Evolutionary conservation across 768 basidiomycete genomes (phyloP).

Genomic region (Porphyrellus cyaneotinctus): DNA sequence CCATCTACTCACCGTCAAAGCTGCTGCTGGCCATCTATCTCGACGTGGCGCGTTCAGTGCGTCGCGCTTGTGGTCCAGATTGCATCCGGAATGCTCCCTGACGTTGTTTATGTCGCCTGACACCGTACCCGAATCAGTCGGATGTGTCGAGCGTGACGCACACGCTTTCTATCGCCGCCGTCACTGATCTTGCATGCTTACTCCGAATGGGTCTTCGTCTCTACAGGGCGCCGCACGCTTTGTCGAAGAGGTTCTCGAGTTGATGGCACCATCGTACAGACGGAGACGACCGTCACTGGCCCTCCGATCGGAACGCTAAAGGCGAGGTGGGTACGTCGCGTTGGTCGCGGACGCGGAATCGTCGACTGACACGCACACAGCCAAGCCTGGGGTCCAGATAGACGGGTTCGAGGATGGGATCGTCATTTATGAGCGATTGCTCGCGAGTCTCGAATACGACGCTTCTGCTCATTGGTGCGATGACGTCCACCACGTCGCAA

Average conservation of each 20-base stretch:
- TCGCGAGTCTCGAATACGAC: constrained; percentile 57
- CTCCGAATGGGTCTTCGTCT: constrained; percentile 89
- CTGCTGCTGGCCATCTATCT: no score
- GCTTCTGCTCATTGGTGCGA: constrained; percentile 92
- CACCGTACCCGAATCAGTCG: constrained; percentile 68
- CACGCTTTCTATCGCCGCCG: constrained; percentile 93
- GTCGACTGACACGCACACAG: constrained; percentile 35
- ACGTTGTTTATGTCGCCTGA: no score
- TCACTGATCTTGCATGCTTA: constrained; percentile 95
- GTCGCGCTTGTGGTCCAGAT: no score
- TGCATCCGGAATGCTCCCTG: no score
- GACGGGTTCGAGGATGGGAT: constrained; percentile 91
- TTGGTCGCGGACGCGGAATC: background rate
- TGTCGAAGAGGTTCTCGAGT: constrained; percentile 86
- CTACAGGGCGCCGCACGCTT: constrained; percentile 97
- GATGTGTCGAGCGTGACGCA: constrained; percentile 97
- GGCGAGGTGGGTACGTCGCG: constrained; percentile 53
- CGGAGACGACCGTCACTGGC: constrained; percentile 90
- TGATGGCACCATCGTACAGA: constrained; percentile 90
- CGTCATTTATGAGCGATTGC: constrained; percentile 77
- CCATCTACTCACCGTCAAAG: no score
- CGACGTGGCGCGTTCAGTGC: no score
- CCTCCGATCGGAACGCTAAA: constrained; percentile 85
- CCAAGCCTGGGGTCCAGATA: constrained; percentile 92
- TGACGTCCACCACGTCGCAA: constrained; percentile 97